Base-by-base conservation (phyloP, 164 flowering plant species). In the Nymphaea thermarum region DNA sequence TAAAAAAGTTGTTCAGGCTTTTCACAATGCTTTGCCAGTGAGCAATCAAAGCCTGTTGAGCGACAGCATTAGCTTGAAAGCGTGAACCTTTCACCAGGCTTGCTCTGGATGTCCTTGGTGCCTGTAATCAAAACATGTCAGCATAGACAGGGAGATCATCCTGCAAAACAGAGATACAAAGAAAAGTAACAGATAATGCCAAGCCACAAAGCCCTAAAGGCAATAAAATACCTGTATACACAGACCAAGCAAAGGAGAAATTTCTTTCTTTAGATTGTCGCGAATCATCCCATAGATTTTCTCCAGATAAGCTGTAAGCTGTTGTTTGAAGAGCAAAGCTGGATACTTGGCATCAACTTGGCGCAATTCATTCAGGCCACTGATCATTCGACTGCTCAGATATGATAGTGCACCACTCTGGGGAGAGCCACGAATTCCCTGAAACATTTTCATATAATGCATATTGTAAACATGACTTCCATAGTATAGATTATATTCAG, bases 281-380 rank as follows among this genome's bases (percentile, higher is more conserved):
- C 99, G 81, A 70, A 95, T 84, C 97, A 92, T 87, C 74, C 99
- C 98, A 82, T 95, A 95, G 71, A 92, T 89, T 77, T 95, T 95
- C 84, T 92, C 99, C 68, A 95, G 86, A 80, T 90, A 95, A 67
- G 99, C 98, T 60, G 98, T 95, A 42, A 95, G 96, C 75, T 95
- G 99, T 78, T 95, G 99, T 79, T 95, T 95, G 75, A 95, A 95
- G 53, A 95, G 77, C 68, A 95, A 78, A 61, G 99, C 99, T 59
- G 99, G 99, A 83, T 95, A 92, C 65, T 92, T 95, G 70, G 99
- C 99, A 71, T 92, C 99, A 65, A 95, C 96, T 80, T 90, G 98
- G 65, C 94, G 78, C 44, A 92, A 77, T 69, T 89, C 96, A 77
- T 87, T 93, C 70, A 85, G 69, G 75, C 86, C 86, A 70, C 88